These are phyloP conservation scores for Coemansia sp. DNA, from an alignment of 192 early-diverging fungal species.

Conservation along the genomic window DNA sequence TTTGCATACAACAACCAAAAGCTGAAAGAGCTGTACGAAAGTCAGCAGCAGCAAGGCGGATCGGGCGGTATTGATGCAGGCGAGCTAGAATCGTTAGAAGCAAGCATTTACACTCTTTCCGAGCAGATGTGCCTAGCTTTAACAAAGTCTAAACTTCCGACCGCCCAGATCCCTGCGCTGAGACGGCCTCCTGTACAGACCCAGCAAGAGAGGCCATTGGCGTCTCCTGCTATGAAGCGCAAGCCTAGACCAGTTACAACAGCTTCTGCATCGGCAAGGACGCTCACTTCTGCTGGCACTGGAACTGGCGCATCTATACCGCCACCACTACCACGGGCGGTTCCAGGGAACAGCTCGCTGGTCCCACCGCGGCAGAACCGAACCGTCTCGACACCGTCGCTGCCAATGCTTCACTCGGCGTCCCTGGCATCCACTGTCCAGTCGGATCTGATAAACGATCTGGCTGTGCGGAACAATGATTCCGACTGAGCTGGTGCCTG, in stretches of 20 bases:
- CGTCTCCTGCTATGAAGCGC: not conserved
- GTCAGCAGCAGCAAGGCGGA: not conserved
- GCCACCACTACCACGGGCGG: not conserved
- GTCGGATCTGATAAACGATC: conserved; percentile 22
- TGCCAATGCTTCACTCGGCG: conserved; percentile 26
- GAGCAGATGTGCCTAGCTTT: conserved; percentile 34
- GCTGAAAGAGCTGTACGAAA: conserved; percentile 15
- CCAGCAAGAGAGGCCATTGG: not conserved
- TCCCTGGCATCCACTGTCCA: conserved; percentile 27
- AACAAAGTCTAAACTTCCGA: conserved; percentile 15
- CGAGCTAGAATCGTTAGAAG: conserved; percentile 9
- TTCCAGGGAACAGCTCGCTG: not conserved
- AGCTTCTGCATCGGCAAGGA: not conserved
- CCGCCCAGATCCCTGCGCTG: conserved; percentile 22
- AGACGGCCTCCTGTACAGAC: not conserved
- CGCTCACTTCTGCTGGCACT: not conserved
- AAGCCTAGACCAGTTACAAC: not conserved
- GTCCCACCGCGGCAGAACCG: conserved; percentile 15
- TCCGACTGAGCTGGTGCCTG: conserved; percentile 2
- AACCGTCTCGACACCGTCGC: conserved; percentile 34
- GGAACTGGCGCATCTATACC: not conserved
- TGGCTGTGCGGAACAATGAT: conserved; percentile 6
- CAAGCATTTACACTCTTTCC: conserved; percentile 21
- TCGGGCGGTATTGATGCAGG: not conserved
- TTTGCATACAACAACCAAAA: conserved; percentile 12